Base-by-base conservation (phyloP, 768 basidiomycete genomes). In the Boletus reticuloceps region DNA sequence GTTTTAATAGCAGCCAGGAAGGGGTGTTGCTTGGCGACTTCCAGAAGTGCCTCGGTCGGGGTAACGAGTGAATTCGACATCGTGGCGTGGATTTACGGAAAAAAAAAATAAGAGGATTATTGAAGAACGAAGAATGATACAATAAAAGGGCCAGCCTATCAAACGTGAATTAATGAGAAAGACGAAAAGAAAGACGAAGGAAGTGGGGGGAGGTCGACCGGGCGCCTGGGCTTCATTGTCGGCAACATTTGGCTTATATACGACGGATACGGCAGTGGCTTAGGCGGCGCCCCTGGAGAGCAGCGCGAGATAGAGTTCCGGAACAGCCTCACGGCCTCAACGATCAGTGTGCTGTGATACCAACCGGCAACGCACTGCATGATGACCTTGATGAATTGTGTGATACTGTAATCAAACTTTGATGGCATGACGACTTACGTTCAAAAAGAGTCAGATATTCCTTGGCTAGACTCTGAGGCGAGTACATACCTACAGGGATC, bases 1-100 rank as follows among this genome's bases (percentile, higher is more conserved):
- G 50, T 37, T 60, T 44, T 37, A 42, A 59, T 53, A 25, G 59
- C 59, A 50, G 3, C 8, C 6, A 60, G 40, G 52, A 67, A 68
- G 4, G 67, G 68, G 41, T 66, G 64, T n/a, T 67, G 58, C 44
- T 62, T 69, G 39, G 67, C 67, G 34, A 67, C 68, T 62, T 69
- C 60, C 49, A 69, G 67, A 53, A 69, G 68, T 29, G 60, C 68
- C 47, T 69, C 67, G 27, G 67, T 67, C 37, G 67, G 65, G 40
- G 67, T 69, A 46, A 69, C 49, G 36, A 59, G 52, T 20, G 58
- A 55, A 42, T 17, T 52, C 6, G 54, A 47, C 65, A 59, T 64
- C 36, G 13, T 20, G 22, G 22, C 20, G 41, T 20, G 32, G 14
- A 20, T 37, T 64, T 31, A 61, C 16, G 16, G n/a, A 38, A 59